Base-by-base conservation (phyloP, 164 flowering plant species). In the Saururus chinensis region DNA sequence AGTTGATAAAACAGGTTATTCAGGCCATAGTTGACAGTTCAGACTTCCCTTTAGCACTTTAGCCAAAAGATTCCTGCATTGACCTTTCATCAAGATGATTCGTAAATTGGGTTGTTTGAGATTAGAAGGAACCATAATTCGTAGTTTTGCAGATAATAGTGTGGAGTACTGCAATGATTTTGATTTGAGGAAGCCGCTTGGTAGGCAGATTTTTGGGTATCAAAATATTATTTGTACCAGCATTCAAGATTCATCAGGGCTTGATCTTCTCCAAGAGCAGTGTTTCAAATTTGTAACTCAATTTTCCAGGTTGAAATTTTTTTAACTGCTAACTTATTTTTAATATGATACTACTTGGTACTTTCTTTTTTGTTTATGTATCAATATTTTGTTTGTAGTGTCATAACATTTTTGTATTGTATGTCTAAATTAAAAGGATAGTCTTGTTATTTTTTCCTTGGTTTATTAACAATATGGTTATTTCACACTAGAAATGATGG, bases 151-250 rank as follows among this genome's bases (percentile, higher is more conserved):
- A 88, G 96, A 77, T 61, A 61, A 61, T 53, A 80, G 71, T 57
- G 76, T 70, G 51, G 89, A 87, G 69, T 93, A 76, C 67, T 78
- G 85, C 89, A 87, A 75, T 79, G 95, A 88, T 40, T 93, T 93
- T 82, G 97, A 93, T 71, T 75, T 90, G 81, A 79, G 96, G 68
- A 90, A 90, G 67, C 91, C 96, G 53, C 59, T 90, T 60, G 96
- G 83, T 51, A 84, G 91, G 80, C 85, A 85, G 25, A 75, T 75
- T 63, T 63, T 82, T 42, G 75, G 61, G 55, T 81, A 85, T 25
- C 75, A 82, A 64, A 70, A 37, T 41, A 70, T 90, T 57, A 84
- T 83, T 19, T 90, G 97, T 73, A 64, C 85, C 41, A 87, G 96
- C 77, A 65, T 79, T 65, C 80, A 71, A 57, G 86, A 79, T 70